These are phyloP conservation scores for Aphanomyces invadans DNA, from an alignment of 352 stramenopile species.

Conservation along the genomic window DNA sequence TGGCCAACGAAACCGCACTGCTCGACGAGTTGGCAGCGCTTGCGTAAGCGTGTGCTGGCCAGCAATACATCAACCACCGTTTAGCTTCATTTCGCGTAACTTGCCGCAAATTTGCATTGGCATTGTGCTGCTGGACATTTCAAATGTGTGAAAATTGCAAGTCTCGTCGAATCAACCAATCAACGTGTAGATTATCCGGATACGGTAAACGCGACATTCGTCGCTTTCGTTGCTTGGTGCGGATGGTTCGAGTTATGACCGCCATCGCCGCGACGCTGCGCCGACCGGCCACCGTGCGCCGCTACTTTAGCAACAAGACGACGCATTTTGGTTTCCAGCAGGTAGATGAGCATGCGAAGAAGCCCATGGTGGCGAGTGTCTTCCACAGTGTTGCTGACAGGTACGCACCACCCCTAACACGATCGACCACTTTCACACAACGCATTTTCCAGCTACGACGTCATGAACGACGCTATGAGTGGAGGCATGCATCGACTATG, in stretches of 20 bases:
- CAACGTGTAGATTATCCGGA: background rate
- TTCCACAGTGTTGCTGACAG: slow-evolving; percentile 97
- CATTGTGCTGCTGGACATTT: background rate
- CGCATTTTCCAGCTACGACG: slow-evolving; percentile 85
- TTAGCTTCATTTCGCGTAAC: too few species aligned
- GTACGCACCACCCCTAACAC: slow-evolving; percentile 36
- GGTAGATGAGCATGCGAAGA: slow-evolving; percentile 89
- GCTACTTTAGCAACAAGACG: slow-evolving; percentile 29
- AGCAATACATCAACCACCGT: background rate
- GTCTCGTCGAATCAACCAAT: background rate
- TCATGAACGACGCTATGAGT: slow-evolving; percentile 99
- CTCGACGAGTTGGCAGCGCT: slow-evolving; percentile 60
- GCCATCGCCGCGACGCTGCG: background rate
- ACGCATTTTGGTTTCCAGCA: slow-evolving; percentile 88
- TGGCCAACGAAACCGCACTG: slow-evolving; percentile 52
- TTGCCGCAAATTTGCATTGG: too few species aligned
- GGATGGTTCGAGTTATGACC: background rate
- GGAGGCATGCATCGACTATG: slow-evolving; percentile 92
- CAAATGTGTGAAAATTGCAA: background rate
- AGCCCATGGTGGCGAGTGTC: slow-evolving; percentile 91
- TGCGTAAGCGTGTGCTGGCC: slow-evolving; percentile 25
- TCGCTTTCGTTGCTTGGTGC: background rate
- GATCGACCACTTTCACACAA: background rate
- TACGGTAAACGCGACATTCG: background rate
- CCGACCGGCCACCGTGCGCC: background rate